phyloP scores from a whole-genome alignment of 345 rosid species.

The Murraya paniculata region DNA sequence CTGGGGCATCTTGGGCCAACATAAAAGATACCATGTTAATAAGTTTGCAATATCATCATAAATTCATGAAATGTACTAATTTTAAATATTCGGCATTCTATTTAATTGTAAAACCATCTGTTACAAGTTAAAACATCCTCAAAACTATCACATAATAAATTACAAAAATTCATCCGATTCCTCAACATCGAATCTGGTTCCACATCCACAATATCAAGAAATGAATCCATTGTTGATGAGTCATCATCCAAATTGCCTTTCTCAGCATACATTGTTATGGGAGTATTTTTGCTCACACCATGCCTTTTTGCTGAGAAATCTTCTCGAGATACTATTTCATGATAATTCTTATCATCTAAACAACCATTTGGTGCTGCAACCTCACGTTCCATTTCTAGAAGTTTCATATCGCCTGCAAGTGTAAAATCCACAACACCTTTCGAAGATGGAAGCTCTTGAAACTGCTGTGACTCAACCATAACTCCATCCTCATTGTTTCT shows the following conservation, averaged over 20 bases:
- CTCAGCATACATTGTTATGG: conserved; percentile 6
- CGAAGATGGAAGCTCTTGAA: conserved; percentile 25
- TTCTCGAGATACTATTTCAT: conserved; percentile 9
- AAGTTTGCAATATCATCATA: no score
- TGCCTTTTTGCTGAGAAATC: conserved; percentile 9
- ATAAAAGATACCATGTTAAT: no score
- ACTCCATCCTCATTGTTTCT: conserved; percentile 24
- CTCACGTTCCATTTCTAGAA: conserved; percentile 6
- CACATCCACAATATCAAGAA: conserved; percentile 42
- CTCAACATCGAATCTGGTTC: conserved; percentile 47
- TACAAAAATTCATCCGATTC: not conserved
- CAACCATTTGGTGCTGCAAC: not conserved
- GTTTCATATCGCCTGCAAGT: conserved; percentile 6
- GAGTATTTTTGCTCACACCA: conserved; percentile 12
- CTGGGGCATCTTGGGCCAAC: no score
- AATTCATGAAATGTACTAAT: no score
- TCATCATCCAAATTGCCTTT: conserved; percentile 30
- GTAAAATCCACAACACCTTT: conserved; percentile 18
- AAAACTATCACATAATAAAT: no score
- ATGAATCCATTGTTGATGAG: conserved; percentile 27
- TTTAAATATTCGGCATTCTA: no score
- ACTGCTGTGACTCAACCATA: conserved; percentile 24
- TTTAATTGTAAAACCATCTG: no score
- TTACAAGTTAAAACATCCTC: not conserved
- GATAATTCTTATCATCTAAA: conserved; percentile 4